phyloP scores from a whole-genome alignment of 768 basidiomycete species.

The Lactarius psammicola region DNA sequence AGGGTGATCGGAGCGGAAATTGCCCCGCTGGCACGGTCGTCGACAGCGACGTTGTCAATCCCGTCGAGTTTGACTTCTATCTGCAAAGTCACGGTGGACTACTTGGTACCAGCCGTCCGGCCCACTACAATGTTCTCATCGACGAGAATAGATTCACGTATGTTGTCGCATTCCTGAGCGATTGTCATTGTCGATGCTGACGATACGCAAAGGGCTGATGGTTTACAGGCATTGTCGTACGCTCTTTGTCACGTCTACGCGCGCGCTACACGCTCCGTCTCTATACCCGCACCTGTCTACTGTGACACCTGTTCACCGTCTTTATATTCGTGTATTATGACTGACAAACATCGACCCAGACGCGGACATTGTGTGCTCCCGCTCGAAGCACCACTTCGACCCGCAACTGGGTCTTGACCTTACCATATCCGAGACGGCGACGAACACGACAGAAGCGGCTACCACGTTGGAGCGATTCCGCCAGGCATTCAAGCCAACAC shows the following conservation, averaged over 20 bases:
- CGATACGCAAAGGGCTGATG: slow-evolving; percentile 51
- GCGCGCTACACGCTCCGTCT: slow-evolving; percentile 75
- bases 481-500: slow-evolving; percentile 55
- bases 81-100: slow-evolving; percentile 75
- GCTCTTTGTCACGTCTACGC: slow-evolving; percentile 82
- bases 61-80: slow-evolving; percentile 75
- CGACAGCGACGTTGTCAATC: slow-evolving; percentile 66
- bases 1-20: slow-evolving; percentile 68
- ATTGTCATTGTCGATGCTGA: slow-evolving; percentile 16
- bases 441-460: slow-evolving; percentile 38
- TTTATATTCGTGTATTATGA: background rate
- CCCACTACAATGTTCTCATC: slow-evolving; percentile 53
- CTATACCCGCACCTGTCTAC: slow-evolving; percentile 80
- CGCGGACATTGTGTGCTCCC: slow-evolving; percentile 72
- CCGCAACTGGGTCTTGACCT: slow-evolving; percentile 56
- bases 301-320: slow-evolving; percentile 46
- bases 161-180: slow-evolving; percentile 25
- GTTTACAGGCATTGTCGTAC: slow-evolving; percentile 68
- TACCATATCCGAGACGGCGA: slow-evolving; percentile 54
- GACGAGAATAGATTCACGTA: slow-evolving; percentile 65
- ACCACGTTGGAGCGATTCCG: slow-evolving; percentile 44
- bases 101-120: slow-evolving; percentile 69
- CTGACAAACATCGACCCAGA: slow-evolving; percentile 42
- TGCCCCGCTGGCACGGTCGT: slow-evolving; percentile 77
- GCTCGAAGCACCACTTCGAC: slow-evolving; percentile 79